Evolutionary conservation across 768 basidiomycete genomes (phyloP).

Genomic region (Imleria badia): DNA sequence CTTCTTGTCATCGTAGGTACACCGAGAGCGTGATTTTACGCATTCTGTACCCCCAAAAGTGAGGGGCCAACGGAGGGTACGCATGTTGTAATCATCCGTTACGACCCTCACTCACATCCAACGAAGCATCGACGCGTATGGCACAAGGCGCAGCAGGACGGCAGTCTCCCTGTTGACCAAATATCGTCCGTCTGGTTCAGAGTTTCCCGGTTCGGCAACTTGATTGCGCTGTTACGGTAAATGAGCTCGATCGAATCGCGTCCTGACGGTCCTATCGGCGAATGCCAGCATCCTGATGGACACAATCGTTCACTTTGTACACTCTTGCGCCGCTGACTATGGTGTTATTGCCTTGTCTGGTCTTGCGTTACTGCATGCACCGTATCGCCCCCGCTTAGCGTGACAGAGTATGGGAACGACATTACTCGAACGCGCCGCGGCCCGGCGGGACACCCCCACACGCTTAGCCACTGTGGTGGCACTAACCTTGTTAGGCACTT

Average conservation of each 20-base stretch:
- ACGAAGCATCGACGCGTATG: too few species aligned
- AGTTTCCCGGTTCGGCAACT: conserved; percentile 6
- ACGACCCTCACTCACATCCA: not conserved
- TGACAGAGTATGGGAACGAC: not conserved
- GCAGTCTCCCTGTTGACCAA: not conserved
- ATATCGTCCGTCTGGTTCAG: conserved; percentile 4
- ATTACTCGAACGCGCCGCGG: not conserved
- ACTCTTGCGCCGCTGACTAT: not conserved
- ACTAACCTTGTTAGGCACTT: not conserved
- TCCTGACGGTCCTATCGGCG: not conserved
- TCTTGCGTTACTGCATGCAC: not conserved
- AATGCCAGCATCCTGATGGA: conserved; percentile 1
- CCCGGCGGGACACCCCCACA: not conserved
- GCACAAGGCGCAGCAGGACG: not conserved
- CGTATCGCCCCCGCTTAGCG: conserved; percentile 4
- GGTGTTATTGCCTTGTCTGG: not conserved
- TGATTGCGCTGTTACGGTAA: not conserved
- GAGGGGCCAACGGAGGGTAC: not conserved
- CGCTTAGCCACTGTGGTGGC: not conserved
- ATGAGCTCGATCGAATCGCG: conserved; percentile 7
- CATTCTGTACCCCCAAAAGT: not conserved
- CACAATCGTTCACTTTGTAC: not conserved
- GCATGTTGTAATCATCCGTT: not conserved
- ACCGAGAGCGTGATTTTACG: not conserved
- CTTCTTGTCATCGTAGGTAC: not conserved